Evolutionary conservation across 108 stramenopile species (phyloP).

Genomic region (Parietichytrium sp.): DNA sequence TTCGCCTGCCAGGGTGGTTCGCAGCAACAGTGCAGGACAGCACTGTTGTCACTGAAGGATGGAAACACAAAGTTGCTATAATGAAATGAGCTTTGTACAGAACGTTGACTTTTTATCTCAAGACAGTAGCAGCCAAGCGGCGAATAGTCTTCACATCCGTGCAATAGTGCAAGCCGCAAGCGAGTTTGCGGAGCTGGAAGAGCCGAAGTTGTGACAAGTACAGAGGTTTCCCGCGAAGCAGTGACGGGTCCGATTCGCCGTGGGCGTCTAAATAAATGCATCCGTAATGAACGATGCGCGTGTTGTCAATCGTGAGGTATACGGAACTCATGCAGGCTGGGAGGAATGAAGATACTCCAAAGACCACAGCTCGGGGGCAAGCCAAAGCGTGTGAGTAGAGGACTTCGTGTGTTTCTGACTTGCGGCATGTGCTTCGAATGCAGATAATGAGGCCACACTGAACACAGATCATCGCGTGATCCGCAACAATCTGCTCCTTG

Average conservation of each 20-base stretch:
- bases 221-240: slow-evolving; percentile 22
- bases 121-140: too few species aligned
- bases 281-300: slow-evolving; percentile 11
- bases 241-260: slow-evolving; percentile 2
- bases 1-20: too few species aligned
- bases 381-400: not conserved
- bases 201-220: not conserved
- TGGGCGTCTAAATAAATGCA: not conserved
- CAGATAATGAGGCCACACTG: not conserved
- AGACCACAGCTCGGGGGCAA: not conserved
- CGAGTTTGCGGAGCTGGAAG: not conserved
- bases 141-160: not conserved
- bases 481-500: not conserved
- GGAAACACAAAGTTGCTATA: too few species aligned
- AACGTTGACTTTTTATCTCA: too few species aligned
- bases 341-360: not conserved
- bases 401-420: not conserved
- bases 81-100: too few species aligned
- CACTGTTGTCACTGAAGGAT: too few species aligned
- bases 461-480: slow-evolving; percentile 18
- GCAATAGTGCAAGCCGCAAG: not conserved
- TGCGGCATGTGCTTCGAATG: not conserved
- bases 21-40: too few species aligned
- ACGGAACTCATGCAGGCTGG: slow-evolving; percentile 23
- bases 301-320: not conserved